Base-by-base conservation (phyloP, 1,284 basidiomycete species). In the Irpex sp. region DNA sequence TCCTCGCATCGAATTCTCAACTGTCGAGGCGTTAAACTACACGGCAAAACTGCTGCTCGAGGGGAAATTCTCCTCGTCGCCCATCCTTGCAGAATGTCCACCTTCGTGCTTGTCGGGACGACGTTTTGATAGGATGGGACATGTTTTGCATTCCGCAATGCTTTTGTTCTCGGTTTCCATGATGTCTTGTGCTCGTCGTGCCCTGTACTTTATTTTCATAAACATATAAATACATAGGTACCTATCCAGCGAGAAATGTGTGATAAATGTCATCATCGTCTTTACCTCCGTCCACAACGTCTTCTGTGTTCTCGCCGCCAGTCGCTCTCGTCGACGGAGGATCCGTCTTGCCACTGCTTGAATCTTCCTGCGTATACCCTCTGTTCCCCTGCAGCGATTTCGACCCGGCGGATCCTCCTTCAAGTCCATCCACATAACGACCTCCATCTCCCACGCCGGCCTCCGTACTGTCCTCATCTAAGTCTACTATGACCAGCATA, bases 1-100 rank as follows among this genome's bases (percentile, higher is more conserved):
- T 81, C 67, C 72, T 77, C 78, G 73, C 81, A 81, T 71, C 37
- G 64, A 47, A 55, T 69, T 68, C 69, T 62, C 65, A 75, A 74
- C 75, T 82, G 82, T 80, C 76, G 75, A 71, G 79, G 75, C 81
- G 87, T 87, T 88, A 89, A 88, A 89, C 86, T 74, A 80, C 83
- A 72, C 81, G 85, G 86, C 86, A 67, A 88, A 67, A 88, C 56
- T 34, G 59, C 31, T 71, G 64, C 26, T 59, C 4, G 57, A 59
- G 55, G 44, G 21, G 21, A 7, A 49, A 19, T 36, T 75, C 63
- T 67, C 65, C 60, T 65, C 59, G 67, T 26, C 26, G 26, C 26
- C 71, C 64, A 67, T 67, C 66, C 75, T 77, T 74, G 84, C 84
- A 87, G 85, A 88, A 81, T 81, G 80, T 86, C 81, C 74, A 73